Conservation (phyloP, 768 basidiomycete species). For the Boletus fagicola region DNA sequence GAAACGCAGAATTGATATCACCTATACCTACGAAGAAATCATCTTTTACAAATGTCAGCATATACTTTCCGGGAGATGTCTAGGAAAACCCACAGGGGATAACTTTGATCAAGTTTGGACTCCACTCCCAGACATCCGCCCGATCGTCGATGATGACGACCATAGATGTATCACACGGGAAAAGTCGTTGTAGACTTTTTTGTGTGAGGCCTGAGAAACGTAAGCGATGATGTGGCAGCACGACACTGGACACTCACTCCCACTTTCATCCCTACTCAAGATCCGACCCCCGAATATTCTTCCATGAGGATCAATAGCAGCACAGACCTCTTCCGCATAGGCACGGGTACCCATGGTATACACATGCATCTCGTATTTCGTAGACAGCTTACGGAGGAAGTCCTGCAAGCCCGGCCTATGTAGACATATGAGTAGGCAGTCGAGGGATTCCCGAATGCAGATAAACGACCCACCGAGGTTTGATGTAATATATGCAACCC, state of each 20-base stretch:
- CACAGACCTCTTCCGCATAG: conserved; percentile 94
- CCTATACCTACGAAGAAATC: conserved; percentile 98
- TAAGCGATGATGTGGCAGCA: conserved; percentile 11
- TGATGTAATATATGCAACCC: conserved; percentile 96
- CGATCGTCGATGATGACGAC: conserved; percentile 99
- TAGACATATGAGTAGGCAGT: not conserved
- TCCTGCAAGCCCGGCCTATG: conserved; percentile 75
- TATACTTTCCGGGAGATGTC: not conserved
- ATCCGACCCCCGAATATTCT: conserved; percentile 85
- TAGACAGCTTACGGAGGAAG: conserved; percentile 70
- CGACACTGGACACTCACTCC: conserved; percentile 59
- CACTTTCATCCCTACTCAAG: conserved; percentile 92
- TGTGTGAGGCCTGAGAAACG: conserved; percentile 69
- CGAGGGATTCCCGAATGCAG: not conserved
- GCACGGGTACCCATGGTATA: conserved; percentile 99
- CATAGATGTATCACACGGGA: conserved; percentile 97
- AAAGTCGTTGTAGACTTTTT: conserved; percentile 88
- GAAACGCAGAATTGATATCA: conserved; percentile 94
- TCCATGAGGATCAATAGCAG: conserved; percentile 87
- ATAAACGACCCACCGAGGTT: conserved; percentile 70
- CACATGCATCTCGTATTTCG: conserved; percentile 97
- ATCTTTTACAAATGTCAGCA: conserved; percentile 46
- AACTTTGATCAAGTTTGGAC: conserved; percentile 94
- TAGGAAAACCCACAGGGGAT: conserved; percentile 73
- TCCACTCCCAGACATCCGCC: conserved; percentile 98